Conservation (phyloP, 169 alveolate genomes). For the Plasmodium knowlesi region DNA sequence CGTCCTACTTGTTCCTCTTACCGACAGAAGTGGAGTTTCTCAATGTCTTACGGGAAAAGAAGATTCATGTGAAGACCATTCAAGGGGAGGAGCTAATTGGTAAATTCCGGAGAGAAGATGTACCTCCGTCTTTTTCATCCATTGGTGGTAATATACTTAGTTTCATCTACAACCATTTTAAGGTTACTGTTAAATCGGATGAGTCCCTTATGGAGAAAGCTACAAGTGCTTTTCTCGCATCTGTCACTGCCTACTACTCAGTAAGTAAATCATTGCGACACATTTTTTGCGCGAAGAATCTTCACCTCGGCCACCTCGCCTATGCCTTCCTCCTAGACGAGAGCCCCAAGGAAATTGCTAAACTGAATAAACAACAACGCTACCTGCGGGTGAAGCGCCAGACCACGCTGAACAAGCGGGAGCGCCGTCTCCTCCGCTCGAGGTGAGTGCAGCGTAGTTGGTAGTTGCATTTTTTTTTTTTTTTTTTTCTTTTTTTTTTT, state of each 20-base stretch:
- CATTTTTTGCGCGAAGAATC: slow-evolving; percentile 18
- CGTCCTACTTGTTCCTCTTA: slow-evolving; percentile 77
- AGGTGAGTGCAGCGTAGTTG: not conserved
- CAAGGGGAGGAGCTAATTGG: slow-evolving; percentile 8
- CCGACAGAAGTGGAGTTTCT: slow-evolving; percentile 71
- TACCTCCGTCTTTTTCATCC: slow-evolving; percentile 16
- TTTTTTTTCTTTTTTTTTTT: no score
- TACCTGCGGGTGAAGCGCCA: slow-evolving; percentile 5
- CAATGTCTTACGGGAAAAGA: slow-evolving; percentile 5
- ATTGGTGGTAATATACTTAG: slow-evolving; percentile 37
- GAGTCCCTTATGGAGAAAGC: slow-evolving; percentile 9
- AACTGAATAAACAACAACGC: slow-evolving; percentile 7
- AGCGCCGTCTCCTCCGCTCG: slow-evolving; percentile 7
- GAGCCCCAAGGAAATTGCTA: slow-evolving; percentile 25
- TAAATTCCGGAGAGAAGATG: not conserved
- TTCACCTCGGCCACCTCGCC: slow-evolving; percentile 55
- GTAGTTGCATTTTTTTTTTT: not conserved
- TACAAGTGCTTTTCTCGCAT: slow-evolving; percentile 16
- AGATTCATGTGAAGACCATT: slow-evolving; percentile 7
- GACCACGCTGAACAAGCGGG: not conserved
- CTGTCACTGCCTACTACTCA: slow-evolving; percentile 37
- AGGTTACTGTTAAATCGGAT: slow-evolving; percentile 28
- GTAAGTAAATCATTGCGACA: slow-evolving; percentile 4
- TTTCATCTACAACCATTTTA: slow-evolving; percentile 36
- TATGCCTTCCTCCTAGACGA: slow-evolving; percentile 19